These are phyloP conservation scores for Alternaria tenuissima DNA, from an alignment of 2,329 filamentous ascomycete species.

Conservation along the genomic window DNA sequence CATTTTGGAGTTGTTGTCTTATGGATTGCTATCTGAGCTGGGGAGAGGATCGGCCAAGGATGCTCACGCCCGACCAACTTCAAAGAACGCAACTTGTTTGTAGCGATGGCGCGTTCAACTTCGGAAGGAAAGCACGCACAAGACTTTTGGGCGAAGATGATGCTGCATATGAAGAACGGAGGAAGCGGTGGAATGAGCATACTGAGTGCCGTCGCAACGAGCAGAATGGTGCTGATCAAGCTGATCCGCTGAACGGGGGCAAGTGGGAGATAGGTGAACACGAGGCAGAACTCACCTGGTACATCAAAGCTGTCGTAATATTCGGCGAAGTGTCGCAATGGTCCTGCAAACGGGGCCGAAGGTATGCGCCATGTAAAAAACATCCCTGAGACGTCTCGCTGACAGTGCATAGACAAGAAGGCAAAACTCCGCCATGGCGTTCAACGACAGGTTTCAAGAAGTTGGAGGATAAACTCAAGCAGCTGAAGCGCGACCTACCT, in stretches of 20 bases:
- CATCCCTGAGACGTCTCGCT: conserved; percentile 6
- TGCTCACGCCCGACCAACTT: conserved; percentile 67
- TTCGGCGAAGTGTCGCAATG: conserved; percentile 65
- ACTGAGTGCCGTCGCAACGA: conserved; percentile 8
- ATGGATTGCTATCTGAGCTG: conserved; percentile 74
- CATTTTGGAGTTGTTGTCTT: conserved; percentile 78
- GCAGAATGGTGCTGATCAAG: not conserved
- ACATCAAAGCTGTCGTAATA: conserved; percentile 63
- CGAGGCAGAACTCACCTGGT: conserved; percentile 59
- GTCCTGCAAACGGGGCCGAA: conserved; percentile 66
- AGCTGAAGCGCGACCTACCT: conserved; percentile 65
- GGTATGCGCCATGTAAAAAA: conserved; percentile 47
- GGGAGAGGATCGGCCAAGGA: conserved; percentile 68
- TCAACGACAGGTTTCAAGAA: conserved; percentile 62
- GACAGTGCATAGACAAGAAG: conserved; percentile 34
- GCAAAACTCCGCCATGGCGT: conserved; percentile 68
- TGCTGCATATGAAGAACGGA: conserved; percentile 20
- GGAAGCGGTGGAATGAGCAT: conserved; percentile 15
- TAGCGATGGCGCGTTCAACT: conserved; percentile 70
- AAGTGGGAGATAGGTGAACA: conserved; percentile 62
- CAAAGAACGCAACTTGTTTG: conserved; percentile 71
- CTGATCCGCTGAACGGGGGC: conserved; percentile 49
- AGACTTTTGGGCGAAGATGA: conserved; percentile 30
- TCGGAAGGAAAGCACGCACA: conserved; percentile 65
- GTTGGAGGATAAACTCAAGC: conserved; percentile 61